Percentiles rank a stretch among this genome's conserved stretches.
These are phyloP conservation scores for Erysimum cheiranthoides DNA, from an alignment of 345 rosid species.

Conservation along the genomic window DNA sequence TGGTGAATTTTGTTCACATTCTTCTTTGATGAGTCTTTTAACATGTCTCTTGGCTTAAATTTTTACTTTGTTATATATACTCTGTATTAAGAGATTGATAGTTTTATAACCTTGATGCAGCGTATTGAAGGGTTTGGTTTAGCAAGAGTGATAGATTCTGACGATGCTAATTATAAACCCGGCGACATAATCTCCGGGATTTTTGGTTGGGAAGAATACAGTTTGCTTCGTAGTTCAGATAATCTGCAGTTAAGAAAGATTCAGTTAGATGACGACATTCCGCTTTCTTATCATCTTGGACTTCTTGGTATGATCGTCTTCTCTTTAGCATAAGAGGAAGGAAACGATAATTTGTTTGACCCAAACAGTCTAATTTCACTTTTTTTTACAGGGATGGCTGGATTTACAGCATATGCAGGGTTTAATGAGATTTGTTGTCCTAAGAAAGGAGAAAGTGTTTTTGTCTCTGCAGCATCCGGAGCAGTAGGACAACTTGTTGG, in stretches of 20 bases:
- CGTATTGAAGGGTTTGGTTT: constrained; percentile 75
- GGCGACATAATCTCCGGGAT: constrained; percentile 68
- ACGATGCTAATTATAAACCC: constrained; percentile 54
- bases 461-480: constrained; percentile 78
- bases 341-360: background rate
- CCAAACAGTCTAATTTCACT: background rate
- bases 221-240: constrained; percentile 51
- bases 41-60: background rate
- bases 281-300: constrained; percentile 73
- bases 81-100: background rate
- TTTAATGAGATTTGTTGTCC: constrained; percentile 71
- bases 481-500: constrained; percentile 87
- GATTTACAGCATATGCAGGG: constrained; percentile 77
- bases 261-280: constrained; percentile 52
- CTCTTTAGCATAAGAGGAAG: background rate
- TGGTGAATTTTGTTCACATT: background rate
- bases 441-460: constrained; percentile 59
- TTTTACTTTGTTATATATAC: background rate
- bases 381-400: constrained; percentile 66
- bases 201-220: constrained; percentile 83
- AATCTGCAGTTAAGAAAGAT: constrained; percentile 55
- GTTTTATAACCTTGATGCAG: constrained; percentile 46
- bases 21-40: background rate
- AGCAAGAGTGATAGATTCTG: constrained; percentile 70
- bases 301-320: constrained; percentile 63